Percentiles rank a stretch among this genome's conserved stretches.
These are phyloP conservation scores for Cladorrhinum samala DNA, from an alignment of 495 filamentous ascomycete species.

Conservation along the genomic window DNA sequence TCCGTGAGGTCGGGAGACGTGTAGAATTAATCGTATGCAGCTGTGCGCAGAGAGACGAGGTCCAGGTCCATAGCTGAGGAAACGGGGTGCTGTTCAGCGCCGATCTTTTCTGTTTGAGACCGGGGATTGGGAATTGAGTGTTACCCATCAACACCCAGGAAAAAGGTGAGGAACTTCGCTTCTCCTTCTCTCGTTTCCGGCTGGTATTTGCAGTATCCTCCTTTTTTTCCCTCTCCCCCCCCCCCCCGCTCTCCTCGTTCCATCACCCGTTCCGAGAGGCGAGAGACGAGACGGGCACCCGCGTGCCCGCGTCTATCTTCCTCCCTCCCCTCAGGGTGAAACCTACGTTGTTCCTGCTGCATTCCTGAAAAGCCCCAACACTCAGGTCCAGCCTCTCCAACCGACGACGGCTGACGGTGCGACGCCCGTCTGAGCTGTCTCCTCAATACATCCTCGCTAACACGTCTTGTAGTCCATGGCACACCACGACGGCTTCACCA, in stretches of 20 bases:
- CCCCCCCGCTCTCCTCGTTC: background rate
- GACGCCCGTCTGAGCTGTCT: background rate
- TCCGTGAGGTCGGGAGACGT: background rate
- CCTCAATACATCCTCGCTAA: conserved; percentile 3
- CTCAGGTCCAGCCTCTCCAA: background rate
- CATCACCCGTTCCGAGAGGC: background rate
- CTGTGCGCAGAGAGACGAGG: background rate
- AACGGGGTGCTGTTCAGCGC: conserved; percentile 4
- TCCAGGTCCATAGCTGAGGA: conserved; percentile 6
- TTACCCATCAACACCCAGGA: background rate
- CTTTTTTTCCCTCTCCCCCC: background rate
- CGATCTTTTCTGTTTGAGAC: conserved; percentile 14
- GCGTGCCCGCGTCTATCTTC: conserved; percentile 2
- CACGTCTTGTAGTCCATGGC: conserved; percentile 25
- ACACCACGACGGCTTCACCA: conserved; percentile 22
- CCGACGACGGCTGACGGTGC: background rate
- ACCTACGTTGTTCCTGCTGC: background rate
- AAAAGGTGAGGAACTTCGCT: background rate
- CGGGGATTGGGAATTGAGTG: background rate
- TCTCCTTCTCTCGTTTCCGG: background rate
- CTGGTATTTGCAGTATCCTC: conserved; percentile 14
- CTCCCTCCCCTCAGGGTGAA: background rate
- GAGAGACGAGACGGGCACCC: conserved; percentile 10
- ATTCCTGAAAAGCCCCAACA: background rate
- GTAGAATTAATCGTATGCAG: background rate